Percentiles rank a stretch among this genome's conserved stretches.
Evolutionary conservation across 345 rosid species (phyloP).

Genomic region (Rhodomyrtus tomentosa): DNA sequence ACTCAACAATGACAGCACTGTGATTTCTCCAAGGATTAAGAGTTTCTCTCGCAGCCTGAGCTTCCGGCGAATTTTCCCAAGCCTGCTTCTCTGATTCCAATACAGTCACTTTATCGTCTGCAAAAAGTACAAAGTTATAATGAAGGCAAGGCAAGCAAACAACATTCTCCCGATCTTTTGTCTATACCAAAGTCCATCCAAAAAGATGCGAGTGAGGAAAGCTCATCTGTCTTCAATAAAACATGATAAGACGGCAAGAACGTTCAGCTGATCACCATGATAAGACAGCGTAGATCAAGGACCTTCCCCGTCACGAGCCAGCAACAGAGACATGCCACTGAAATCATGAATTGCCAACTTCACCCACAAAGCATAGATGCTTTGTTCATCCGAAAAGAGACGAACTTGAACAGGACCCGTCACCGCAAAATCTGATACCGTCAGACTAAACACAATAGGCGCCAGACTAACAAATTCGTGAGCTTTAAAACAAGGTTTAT

Average conservation of each 20-base stretch:
- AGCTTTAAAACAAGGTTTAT: no score
- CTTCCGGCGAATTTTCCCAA: slow-evolving; percentile 65
- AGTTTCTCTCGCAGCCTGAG: slow-evolving; percentile 62
- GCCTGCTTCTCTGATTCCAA: slow-evolving; percentile 79
- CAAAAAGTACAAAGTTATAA: background rate
- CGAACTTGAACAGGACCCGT: background rate
- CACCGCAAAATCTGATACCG: background rate
- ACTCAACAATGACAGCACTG: slow-evolving; percentile 3
- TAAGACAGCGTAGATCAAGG: background rate
- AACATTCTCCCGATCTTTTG: background rate
- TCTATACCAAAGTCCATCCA: background rate
- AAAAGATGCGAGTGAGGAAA: background rate
- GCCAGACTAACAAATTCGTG: no score
- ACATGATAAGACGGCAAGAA: background rate
- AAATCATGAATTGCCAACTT: background rate
- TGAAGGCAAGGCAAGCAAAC: background rate
- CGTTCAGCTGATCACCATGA: background rate
- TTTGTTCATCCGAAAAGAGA: background rate
- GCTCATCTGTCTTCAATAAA: background rate
- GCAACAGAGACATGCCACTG: background rate
- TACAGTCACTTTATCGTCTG: slow-evolving; percentile 80
- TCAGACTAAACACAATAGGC: background rate
- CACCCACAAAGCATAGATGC: background rate
- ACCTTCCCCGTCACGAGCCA: background rate
- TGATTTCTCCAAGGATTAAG: slow-evolving; percentile 84